Evolutionary conservation across 805 yeast species (phyloP), one percentile per base, ranked within the genome.

Genomic region (Tetrapisispora phaffii): DNA sequence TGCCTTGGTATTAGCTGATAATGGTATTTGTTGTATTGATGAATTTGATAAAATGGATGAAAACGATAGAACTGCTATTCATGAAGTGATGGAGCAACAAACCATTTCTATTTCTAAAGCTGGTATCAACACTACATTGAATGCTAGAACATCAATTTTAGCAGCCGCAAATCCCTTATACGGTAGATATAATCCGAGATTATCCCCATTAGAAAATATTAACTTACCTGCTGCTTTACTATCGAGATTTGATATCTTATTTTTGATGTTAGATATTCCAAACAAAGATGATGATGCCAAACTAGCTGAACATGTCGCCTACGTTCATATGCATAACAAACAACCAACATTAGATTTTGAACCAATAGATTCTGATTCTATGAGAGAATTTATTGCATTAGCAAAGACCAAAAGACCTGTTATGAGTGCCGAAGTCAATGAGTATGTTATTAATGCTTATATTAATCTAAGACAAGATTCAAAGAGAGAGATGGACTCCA

Each of bases 41-140:
- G 98, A 93, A 71, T 93, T 93, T 60, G 98, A 93, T 67, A 93
- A 93, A 70, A 93, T 93, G 98, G 97, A 90, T 63, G 98, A 93
- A 65, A 68, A 76, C 50, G 98, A 93, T 67, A 75, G 98, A 59
- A 93, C 97, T 0, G 97, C 97, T 1, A 93, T 93, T 59, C 97
- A 90, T 67, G 98, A 90, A 72, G 98, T 93, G 29, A 93, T 93
- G 98, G 98, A 93, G 69, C 98, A 93, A 65, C 98, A 93, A 67
- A 93, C 98, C 2, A 93, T 93, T 47, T 85, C 96, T 20, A 93
- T 93, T 47, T 85, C 97, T 36, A 93, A 93, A 66, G 98, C 98
- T 3, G 98, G 98, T 54, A 93, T 93, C 55, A 85, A 93, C 50
- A 93, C 98, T 9, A 86, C 97, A 2, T 72, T 93, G 55, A 93